Conservation (phyloP, 2,329 filamentous ascomycete genomes). For the Salinomyces thailandicus region DNA sequence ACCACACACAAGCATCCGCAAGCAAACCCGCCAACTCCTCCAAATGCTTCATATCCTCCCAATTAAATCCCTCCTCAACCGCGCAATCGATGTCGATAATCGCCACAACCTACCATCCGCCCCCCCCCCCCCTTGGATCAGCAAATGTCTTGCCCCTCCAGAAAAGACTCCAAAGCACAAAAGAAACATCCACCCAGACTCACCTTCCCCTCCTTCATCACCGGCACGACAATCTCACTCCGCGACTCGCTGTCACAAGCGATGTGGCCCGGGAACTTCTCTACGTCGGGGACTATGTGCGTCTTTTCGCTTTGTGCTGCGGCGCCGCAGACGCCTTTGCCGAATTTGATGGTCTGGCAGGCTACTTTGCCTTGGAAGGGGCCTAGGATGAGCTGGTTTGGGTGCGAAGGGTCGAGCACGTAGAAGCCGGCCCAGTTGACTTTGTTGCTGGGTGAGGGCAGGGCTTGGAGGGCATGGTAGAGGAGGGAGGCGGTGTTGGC, state of each 20-base stretch:
- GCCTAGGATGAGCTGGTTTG: slow-evolving; percentile 56
- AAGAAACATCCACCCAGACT: slow-evolving; percentile 8
- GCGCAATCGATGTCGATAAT: slow-evolving; percentile 76
- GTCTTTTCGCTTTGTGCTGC: slow-evolving; percentile 53
- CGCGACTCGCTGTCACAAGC: slow-evolving; percentile 65
- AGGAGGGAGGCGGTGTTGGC: slow-evolving; percentile 65
- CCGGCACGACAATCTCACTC: slow-evolving; percentile 75
- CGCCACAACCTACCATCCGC: slow-evolving; percentile 50
- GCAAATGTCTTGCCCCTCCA: neutral
- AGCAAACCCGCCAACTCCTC: slow-evolving; percentile 56
- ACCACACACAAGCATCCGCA: slow-evolving; percentile 55
- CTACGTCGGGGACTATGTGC: slow-evolving; percentile 58
- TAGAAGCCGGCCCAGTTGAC: slow-evolving; percentile 83
- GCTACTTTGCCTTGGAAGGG: slow-evolving; percentile 70
- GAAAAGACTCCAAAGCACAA: neutral
- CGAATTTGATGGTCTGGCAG: slow-evolving; percentile 66
- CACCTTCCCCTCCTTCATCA: slow-evolving; percentile 44
- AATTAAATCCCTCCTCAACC: slow-evolving; percentile 55
- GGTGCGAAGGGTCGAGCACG: slow-evolving; percentile 44
- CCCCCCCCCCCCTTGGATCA: no score
- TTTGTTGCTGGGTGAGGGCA: slow-evolving; percentile 52
- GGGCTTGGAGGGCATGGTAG: slow-evolving; percentile 69
- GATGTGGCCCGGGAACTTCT: slow-evolving; percentile 67
- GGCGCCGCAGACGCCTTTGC: slow-evolving; percentile 63
- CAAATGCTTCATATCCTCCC: slow-evolving; percentile 53